Conservation (phyloP, 768 basidiomycete genomes). For the Suillus tomentosus region DNA sequence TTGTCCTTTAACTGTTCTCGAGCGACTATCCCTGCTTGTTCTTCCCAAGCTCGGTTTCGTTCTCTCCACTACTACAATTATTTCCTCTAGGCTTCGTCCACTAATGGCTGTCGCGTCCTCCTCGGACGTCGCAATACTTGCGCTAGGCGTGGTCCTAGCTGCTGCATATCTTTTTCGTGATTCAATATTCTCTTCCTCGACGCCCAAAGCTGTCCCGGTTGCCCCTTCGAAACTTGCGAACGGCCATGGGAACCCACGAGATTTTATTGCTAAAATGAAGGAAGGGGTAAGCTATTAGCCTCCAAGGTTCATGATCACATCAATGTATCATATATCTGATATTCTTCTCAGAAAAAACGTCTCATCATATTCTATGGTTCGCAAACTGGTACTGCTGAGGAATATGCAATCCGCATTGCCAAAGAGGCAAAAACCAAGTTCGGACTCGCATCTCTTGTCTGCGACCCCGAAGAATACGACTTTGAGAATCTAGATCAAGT, state of each 20-base stretch:
- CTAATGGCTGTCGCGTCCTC: conserved; percentile 62
- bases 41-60: conserved; percentile 10
- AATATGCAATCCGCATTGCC: conserved; percentile 95
- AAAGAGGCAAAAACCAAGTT: conserved; percentile 98
- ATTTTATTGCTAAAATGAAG: conserved; percentile 95
- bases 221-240: conserved; percentile 49
- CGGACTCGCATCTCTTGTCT: conserved; percentile 92
- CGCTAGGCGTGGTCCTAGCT: conserved; percentile 73
- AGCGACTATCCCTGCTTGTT: conserved; percentile 2
- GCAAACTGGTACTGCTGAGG: conserved; percentile 97
- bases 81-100: conserved; percentile 18
- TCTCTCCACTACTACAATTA: conserved; percentile 5
- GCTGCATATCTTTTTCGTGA: conserved; percentile 84
- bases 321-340: conserved; percentile 16
- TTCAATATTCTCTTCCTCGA: conserved; percentile 69
- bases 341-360: conserved; percentile 79
- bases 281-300: conserved; percentile 66
- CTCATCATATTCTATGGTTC: conserved; percentile 98
- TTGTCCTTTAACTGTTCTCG: conserved; percentile 11
- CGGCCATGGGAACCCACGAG: conserved; percentile 85
- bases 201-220: conserved; percentile 56
- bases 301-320: conserved; percentile 11
- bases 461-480: conserved; percentile 98
- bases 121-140: conserved; percentile 73
- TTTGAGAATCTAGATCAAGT: conserved; percentile 94